Evolutionary conservation across 2,329 filamentous ascomycete species (phyloP).

Genomic region (Penicillium polonicum): DNA sequence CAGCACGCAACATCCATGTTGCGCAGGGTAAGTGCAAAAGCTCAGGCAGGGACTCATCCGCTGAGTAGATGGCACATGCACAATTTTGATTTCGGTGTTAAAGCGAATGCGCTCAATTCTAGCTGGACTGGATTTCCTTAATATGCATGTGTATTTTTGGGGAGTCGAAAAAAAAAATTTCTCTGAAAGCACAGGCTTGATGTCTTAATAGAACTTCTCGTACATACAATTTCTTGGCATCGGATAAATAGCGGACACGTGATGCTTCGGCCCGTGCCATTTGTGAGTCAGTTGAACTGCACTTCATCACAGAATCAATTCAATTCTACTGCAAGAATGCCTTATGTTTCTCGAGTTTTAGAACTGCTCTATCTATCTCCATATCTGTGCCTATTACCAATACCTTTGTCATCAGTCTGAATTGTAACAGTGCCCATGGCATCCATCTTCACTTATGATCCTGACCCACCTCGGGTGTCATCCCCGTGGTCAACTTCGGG

Average conservation of each 20-base stretch:
- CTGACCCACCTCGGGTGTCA: slow-evolving; percentile 79
- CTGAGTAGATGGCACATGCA: slow-evolving; percentile 20
- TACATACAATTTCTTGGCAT: background rate
- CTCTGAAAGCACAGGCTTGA: slow-evolving; percentile 4
- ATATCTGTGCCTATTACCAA: slow-evolving; percentile 10
- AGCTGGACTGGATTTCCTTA: background rate
- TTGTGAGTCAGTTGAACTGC: slow-evolving; percentile 21
- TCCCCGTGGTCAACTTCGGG: slow-evolving; percentile 79
- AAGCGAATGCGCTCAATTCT: background rate
- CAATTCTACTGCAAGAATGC: slow-evolving; percentile 18
- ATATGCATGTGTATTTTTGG: background rate
- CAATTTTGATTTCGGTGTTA: background rate
- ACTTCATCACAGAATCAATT: slow-evolving; percentile 1
- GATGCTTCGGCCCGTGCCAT: slow-evolving; percentile 17
- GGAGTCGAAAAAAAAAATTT: background rate
- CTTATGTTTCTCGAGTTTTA: slow-evolving; percentile 7
- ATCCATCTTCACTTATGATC: slow-evolving; percentile 93
- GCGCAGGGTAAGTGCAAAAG: slow-evolving; percentile 89
- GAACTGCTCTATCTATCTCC: slow-evolving; percentile 5
- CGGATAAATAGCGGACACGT: slow-evolving; percentile 8
- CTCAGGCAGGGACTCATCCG: slow-evolving; percentile 28
- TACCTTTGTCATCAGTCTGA: slow-evolving; percentile 16
- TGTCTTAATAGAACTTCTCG: background rate
- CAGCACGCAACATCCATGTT: slow-evolving; percentile 82
- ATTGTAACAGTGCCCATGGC: slow-evolving; percentile 60